Evolutionary conservation across 1,284 basidiomycete species (phyloP), one percentile per base, ranked within the genome.

Genomic region (Leccinum subrobustum): DNA sequence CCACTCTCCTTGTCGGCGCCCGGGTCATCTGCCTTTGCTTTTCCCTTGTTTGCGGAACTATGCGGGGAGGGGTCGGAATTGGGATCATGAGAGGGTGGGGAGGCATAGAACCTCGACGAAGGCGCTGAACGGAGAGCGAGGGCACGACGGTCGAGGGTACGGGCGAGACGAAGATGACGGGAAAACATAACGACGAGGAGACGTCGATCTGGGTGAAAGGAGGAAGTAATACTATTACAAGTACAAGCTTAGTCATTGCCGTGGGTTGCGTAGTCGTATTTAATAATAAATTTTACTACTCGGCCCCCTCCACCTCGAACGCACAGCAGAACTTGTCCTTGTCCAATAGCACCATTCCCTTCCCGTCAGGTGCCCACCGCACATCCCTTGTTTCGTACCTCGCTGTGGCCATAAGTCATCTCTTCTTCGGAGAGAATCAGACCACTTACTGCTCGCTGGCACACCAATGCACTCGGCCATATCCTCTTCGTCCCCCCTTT

Each of bases 391-490:
- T 80, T 63, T 86, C 80, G 66, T 92, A 89, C 70, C 83, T 80
- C 64, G 83, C 87, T 91, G 69, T 20, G 18, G 3, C 4, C 20
- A 20, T 47, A 23, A 33, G 62, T 7, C 39, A 20, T 51, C 20
- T 7, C 14, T 59, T 60, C 59, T 60, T 53, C 57, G 44, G 29
- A 42, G 29, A 55, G 20, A 56, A 58, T 20, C 35, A 50, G 25
- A 20, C 33, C 11, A 79, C 88, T 76, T 70, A 92, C 90, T 70
- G 88, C 88, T 83, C 37, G 89, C 83, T 57, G 91, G 91, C 3
- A 93, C 83, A 9, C 89, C 90, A 35, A 93, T 84, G 67, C 91
- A 93, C 72, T 93, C 91, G 0, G 90, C 90, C 73, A 91, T 87
- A 67, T 92, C 91, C 67, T 86, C 85, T 61, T 79, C 79, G 8